Conservation (phyloP, 2,329 filamentous ascomycete species). For the Plectosphaerella sp. region DNA sequence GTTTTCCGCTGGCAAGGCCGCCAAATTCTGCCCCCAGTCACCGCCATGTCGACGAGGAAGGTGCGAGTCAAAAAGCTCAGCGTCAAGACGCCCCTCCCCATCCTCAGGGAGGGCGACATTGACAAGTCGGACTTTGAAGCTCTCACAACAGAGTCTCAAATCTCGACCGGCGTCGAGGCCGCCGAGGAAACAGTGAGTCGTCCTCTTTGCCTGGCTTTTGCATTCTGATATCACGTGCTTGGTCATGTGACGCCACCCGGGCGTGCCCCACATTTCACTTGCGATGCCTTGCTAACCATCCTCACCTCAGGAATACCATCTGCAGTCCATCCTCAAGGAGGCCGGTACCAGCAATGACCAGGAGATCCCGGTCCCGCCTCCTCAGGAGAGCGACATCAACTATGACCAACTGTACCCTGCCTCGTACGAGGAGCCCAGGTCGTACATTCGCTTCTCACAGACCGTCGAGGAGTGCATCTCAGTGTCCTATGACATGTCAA, state of each 20-base stretch:
- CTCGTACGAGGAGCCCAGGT: constrained; percentile 76
- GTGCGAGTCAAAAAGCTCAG: constrained; percentile 88
- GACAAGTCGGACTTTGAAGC: constrained; percentile 83
- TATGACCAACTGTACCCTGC: constrained; percentile 87
- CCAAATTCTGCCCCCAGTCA: constrained; percentile 27
- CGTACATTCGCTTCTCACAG: constrained; percentile 96
- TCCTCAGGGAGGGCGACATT: constrained; percentile 87
- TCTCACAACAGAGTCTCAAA: constrained; percentile 76
- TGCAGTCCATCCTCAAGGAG: constrained; percentile 71
- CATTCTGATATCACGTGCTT: constrained; percentile 43
- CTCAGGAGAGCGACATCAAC: constrained; percentile 61
- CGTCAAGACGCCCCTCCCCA: constrained; percentile 80
- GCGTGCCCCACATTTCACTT: no score
- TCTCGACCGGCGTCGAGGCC: constrained; percentile 95
- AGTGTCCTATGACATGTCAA: constrained; percentile 89
- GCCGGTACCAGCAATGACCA: constrained; percentile 51
- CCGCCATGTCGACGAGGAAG: constrained; percentile 61
- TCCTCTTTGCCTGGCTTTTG: constrained; percentile 18
- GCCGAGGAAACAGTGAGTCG: constrained; percentile 91
- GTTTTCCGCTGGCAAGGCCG: constrained; percentile 48
- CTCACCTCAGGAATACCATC: constrained; percentile 75
- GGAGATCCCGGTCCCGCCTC: constrained; percentile 63
- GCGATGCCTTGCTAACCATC: background rate
- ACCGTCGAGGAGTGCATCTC: constrained; percentile 95
- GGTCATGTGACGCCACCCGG: constrained; percentile 35